These are phyloP conservation scores for Orbilia ellipsospora DNA, from an alignment of 2,329 filamentous ascomycete genomes.

Conservation along the genomic window DNA sequence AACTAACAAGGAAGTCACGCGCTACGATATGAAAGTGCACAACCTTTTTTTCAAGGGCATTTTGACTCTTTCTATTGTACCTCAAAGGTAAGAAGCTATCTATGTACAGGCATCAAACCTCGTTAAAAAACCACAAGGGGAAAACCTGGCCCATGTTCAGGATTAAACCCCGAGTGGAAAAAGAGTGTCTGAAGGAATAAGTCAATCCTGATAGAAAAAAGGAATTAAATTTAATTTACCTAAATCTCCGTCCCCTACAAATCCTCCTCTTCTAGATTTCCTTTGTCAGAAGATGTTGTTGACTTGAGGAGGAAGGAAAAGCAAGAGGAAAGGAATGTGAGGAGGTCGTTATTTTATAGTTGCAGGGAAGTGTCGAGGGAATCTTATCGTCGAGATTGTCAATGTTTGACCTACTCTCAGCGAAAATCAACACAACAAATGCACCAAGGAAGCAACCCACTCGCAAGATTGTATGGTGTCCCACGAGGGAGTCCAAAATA, in stretches of 20 bases:
- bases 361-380: background rate
- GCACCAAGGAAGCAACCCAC: too few relatives aligned
- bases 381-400: background rate
- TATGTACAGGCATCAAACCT: slow-evolving; percentile 29
- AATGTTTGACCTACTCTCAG: too few relatives aligned
- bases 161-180: slow-evolving; percentile 27
- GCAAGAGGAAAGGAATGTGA: background rate
- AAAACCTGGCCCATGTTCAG: slow-evolving; percentile 27
- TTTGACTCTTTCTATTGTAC: slow-evolving; percentile 13
- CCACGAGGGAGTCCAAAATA: too few relatives aligned
- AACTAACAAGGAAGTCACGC: background rate
- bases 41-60: slow-evolving; percentile 4
- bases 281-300: background rate
- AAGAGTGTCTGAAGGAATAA: slow-evolving; percentile 17
- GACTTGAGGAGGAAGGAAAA: background rate
- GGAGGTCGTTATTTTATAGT: background rate
- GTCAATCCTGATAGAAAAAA: background rate
- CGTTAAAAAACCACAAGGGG: slow-evolving; percentile 42
- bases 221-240: background rate
- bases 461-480: too few relatives aligned
- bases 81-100: background rate
- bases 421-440: too few relatives aligned
- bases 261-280: background rate
- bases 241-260: background rate
- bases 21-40: background rate